These are phyloP conservation scores for Psidium friedrichsthalianum DNA, from an alignment of 345 rosid species.

Conservation along the genomic window DNA sequence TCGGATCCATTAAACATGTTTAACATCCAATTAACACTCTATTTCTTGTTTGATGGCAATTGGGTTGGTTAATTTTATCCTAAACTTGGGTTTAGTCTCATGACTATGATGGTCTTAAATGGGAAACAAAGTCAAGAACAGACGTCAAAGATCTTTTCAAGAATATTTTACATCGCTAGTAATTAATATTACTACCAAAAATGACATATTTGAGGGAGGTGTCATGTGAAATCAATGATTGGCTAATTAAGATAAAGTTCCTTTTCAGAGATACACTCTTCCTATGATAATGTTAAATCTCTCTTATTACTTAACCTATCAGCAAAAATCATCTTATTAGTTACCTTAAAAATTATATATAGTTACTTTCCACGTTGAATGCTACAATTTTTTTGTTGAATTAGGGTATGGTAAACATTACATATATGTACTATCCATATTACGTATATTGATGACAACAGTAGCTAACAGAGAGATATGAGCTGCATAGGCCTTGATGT, in stretches of 20 bases:
- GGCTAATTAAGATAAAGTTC: not conserved
- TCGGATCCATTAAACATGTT: not conserved
- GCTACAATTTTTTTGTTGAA: not conserved
- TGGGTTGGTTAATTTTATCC: not conserved
- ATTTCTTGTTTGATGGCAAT: not conserved
- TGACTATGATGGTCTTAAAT: not conserved
- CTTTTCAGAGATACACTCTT: not conserved
- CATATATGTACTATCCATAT: not conserved
- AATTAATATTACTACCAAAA: not conserved
- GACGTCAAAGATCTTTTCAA: not conserved
- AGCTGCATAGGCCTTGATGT: not conserved
- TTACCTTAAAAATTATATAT: not conserved
- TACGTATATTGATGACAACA: not conserved
- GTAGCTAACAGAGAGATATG: not conserved
- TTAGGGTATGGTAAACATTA: not conserved
- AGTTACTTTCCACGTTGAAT: not conserved
- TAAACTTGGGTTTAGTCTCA: not conserved
- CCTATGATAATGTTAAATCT: not conserved
- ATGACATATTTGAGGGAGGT: not conserved
- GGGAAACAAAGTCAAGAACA: not conserved
- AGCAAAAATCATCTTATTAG: not conserved
- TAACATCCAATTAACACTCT: not conserved
- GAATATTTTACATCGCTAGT: not conserved
- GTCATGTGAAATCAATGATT: not conserved
- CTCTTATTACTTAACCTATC: not conserved